Percentiles rank a stretch among this genome's conserved stretches.
Evolutionary conservation across 2,329 filamentous ascomycete species (phyloP).

Genomic region (Exophiala lecanii-corni): DNA sequence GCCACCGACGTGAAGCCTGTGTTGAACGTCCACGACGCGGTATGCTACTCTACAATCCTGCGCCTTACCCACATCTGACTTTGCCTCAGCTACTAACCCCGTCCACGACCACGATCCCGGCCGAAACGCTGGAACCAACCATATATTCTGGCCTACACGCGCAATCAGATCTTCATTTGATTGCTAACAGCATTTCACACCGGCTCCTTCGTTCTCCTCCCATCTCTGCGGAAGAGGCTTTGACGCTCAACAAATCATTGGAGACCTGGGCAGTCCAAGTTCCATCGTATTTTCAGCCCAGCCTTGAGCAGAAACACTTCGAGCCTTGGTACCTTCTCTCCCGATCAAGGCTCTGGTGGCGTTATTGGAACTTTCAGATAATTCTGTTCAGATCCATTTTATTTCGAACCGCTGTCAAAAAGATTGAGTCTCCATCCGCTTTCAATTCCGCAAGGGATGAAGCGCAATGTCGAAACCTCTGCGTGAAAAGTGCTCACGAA

Average conservation of each 20-base stretch:
- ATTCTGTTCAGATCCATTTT: slow-evolving; percentile 33
- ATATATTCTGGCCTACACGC: slow-evolving; percentile 39
- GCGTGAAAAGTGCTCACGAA: slow-evolving; percentile 16
- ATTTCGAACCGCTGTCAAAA: slow-evolving; percentile 33
- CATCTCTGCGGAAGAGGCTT: slow-evolving; percentile 1
- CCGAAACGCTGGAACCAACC: slow-evolving; percentile 1
- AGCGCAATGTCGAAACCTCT: slow-evolving; percentile 35
- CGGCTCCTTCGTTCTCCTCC: slow-evolving; percentile 1
- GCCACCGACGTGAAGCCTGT: slow-evolving; percentile 13
- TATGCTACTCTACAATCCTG: slow-evolving; percentile 6
- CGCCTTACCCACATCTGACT: slow-evolving; percentile 1
- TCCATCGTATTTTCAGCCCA: slow-evolving; percentile 5
- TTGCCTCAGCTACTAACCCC: too few relatives aligned
- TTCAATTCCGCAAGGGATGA: slow-evolving; percentile 33
- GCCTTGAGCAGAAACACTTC: background rate
- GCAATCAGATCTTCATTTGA: slow-evolving; percentile 38
- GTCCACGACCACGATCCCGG: slow-evolving; percentile 4
- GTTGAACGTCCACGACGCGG: slow-evolving; percentile 15
- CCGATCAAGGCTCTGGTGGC: slow-evolving; percentile 33
- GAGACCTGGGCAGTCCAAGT: slow-evolving; percentile 5
- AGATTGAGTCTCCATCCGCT: slow-evolving; percentile 28
- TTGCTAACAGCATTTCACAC: slow-evolving; percentile 28
- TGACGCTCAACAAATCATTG: slow-evolving; percentile 2
- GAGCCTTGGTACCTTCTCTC: slow-evolving; percentile 5
- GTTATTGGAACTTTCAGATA: slow-evolving; percentile 41